These are phyloP conservation scores for Coemansia asiatica DNA, from an alignment of 192 early-diverging fungal species.

Conservation along the genomic window DNA sequence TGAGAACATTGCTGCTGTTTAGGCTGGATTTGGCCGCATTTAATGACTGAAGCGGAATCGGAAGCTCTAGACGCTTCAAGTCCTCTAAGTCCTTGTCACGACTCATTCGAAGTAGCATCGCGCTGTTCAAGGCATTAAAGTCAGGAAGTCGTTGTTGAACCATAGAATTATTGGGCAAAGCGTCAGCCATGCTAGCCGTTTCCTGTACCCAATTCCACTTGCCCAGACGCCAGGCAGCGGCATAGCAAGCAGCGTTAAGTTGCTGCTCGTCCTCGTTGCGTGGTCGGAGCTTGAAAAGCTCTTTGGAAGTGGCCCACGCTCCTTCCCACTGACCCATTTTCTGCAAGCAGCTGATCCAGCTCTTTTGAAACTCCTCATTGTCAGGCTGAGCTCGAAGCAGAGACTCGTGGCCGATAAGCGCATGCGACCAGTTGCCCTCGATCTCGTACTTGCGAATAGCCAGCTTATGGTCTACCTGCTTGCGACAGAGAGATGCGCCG, in stretches of 20 bases:
- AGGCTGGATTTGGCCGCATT: not conserved
- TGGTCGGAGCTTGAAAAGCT: slow-evolving; percentile 12
- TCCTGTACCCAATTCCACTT: slow-evolving; percentile 47
- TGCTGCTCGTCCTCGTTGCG: slow-evolving; percentile 14
- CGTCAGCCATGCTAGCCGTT: not conserved
- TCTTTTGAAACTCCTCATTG: slow-evolving; percentile 28
- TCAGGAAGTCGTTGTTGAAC: slow-evolving; percentile 7
- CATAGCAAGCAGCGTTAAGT: slow-evolving; percentile 38
- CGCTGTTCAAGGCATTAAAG: slow-evolving; percentile 39
- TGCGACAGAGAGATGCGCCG: slow-evolving; percentile 42
- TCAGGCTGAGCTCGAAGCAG: slow-evolving; percentile 36
- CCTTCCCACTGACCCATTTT: slow-evolving; percentile 56
- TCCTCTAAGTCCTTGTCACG: not conserved
- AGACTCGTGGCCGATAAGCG: slow-evolving; percentile 54
- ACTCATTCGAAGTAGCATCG: slow-evolving; percentile 25
- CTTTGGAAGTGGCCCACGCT: slow-evolving; percentile 47
- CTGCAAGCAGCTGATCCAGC: slow-evolving; percentile 51
- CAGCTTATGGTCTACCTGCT: slow-evolving; percentile 26
- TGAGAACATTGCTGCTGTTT: not conserved
- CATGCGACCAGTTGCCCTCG: slow-evolving; percentile 54
- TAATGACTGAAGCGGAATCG: slow-evolving; percentile 1
- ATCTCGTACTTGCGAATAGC: slow-evolving; percentile 46
- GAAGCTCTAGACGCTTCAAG: slow-evolving; percentile 4
- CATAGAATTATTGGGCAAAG: not conserved
- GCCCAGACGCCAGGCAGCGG: slow-evolving; percentile 51